These are phyloP conservation scores for Populus deltoides DNA, from an alignment of 345 rosid species.

Conservation along the genomic window DNA sequence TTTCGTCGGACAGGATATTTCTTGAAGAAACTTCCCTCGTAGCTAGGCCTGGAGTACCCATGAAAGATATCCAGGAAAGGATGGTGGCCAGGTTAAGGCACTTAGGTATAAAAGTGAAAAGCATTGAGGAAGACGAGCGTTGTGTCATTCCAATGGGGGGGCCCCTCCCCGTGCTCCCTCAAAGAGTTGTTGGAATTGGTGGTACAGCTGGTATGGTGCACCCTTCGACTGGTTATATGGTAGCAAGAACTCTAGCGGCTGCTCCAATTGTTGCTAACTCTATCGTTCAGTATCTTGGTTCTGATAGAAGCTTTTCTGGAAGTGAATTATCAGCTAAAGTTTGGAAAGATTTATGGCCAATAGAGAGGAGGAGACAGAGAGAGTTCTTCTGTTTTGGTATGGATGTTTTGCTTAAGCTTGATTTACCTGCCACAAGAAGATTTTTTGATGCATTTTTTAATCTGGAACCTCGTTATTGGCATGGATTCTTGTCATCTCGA, in stretches of 20 bases:
- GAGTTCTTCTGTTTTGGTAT: constrained; percentile 99
- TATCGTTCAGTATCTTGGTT: constrained; percentile 67
- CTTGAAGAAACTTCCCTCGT: constrained; percentile 94
- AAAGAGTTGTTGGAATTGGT: constrained; percentile 89
- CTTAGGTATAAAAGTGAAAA: constrained; percentile 70
- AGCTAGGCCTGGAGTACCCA: constrained; percentile 78
- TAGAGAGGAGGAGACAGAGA: constrained; percentile 83
- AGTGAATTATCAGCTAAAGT: constrained; percentile 65
- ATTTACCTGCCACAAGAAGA: constrained; percentile 75
- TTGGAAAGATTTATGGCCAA: constrained; percentile 97
- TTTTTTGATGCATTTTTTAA: constrained; percentile 89
- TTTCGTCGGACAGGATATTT: constrained; percentile 70
- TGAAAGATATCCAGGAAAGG: constrained; percentile 90
- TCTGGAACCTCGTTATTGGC: constrained; percentile 86
- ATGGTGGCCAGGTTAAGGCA: constrained; percentile 91
- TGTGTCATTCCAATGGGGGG: constrained; percentile 99
- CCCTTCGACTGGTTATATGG: constrained; percentile 96
- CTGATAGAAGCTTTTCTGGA: constrained; percentile 43
- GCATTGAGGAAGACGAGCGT: constrained; percentile 85
- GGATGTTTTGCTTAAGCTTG: constrained; percentile 89
- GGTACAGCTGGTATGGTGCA: constrained; percentile 97
- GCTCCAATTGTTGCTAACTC: constrained; percentile 88
- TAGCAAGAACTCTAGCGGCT: constrained; percentile 93
- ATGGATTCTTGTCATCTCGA: constrained; percentile 91
- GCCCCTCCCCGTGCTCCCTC: constrained; percentile 91